phyloP scores from a whole-genome alignment of 2,329 filamentous ascomycete genomes.

The Aspergillus ochraceus region DNA sequence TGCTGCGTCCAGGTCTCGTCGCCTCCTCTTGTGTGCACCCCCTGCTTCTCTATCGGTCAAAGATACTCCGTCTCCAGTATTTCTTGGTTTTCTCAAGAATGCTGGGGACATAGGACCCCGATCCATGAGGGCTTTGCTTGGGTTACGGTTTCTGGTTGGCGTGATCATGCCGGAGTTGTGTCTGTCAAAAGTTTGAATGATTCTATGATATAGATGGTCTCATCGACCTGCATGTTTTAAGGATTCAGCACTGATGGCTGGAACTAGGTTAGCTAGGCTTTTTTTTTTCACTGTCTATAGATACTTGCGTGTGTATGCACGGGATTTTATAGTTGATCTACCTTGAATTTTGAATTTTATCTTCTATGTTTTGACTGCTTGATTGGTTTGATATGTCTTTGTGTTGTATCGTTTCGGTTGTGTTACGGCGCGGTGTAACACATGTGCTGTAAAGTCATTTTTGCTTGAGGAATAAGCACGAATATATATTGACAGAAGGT shows the following conservation, averaged over 20 bases:
- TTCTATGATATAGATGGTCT: slow-evolving; percentile 16
- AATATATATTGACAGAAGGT: too few relatives aligned
- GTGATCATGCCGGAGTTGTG: slow-evolving; percentile 21
- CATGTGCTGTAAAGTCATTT: background rate
- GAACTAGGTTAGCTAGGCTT: slow-evolving; percentile 58
- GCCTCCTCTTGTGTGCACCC: slow-evolving; percentile 14
- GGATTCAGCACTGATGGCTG: slow-evolving; percentile 20
- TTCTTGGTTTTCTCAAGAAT: background rate
- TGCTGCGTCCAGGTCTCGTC: slow-evolving; percentile 12
- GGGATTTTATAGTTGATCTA: background rate
- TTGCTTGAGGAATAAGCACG: too few relatives aligned
- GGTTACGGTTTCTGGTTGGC: slow-evolving; percentile 18
- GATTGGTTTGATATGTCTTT: background rate
- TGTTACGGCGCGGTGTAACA: background rate
- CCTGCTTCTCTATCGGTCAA: slow-evolving; percentile 4
- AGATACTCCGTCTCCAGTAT: background rate
- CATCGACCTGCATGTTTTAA: slow-evolving; percentile 9
- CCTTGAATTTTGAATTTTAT: background rate
- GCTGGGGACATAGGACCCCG: slow-evolving; percentile 8
- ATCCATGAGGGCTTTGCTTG: slow-evolving; percentile 9
- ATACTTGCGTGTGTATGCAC: background rate
- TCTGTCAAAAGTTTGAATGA: slow-evolving; percentile 18
- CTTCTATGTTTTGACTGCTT: background rate
- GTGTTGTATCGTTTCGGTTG: too few relatives aligned
- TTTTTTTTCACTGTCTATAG: slow-evolving; percentile 44